Evolutionary conservation across 1,284 basidiomycete genomes (phyloP), one percentile per base, ranked within the genome.

Genomic region (Schizophyllum amplum): DNA sequence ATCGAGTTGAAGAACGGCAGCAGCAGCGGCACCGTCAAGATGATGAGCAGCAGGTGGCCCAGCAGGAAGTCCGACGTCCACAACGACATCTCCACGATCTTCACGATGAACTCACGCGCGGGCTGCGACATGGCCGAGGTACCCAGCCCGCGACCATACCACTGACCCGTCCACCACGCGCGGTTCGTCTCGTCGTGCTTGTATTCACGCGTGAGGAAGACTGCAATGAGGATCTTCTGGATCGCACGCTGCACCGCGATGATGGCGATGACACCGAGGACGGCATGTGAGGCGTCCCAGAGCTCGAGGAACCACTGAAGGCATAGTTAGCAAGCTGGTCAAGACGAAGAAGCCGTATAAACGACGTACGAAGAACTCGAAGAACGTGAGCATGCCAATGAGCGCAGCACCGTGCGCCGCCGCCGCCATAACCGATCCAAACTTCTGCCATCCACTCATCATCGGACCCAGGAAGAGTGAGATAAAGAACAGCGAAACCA

Each of bases 141-240:
- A 48, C 94, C 95, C 26, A 97, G 78, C 47, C 92, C 92, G 57
- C 93, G 82, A 54, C 94, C 93, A 68, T 94, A 95, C 94, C 94
- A 97, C 72, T 94, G 92, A 69, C 94, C 94, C n/a, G 93, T 94
- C 94, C 94, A 98, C 94, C 94, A 98, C 6, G 94, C 94, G 60
- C 92, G 80, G 75, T 98, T 97, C 20, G 92, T 94, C 75, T 97
- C 94, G 68, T 98, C 95, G 69, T 95, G 91, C 76, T 97, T 97
- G 79, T 89, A 94, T 74, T 98, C 94, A 70, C 94, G 86, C 47
- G 92, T 91, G 54, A 98, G 78, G 82, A 95, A 93, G 58, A 94
- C 87, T 1, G 93, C 82, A 62, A 98, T 98, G 60, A 97, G 78
- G 61, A 95, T 84, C 77, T 98, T 98, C 75, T 94, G 92, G 66